These are phyloP conservation scores for Lathyrus oleraceus DNA, from an alignment of 306 rosid genomes.

Conservation along the genomic window DNA sequence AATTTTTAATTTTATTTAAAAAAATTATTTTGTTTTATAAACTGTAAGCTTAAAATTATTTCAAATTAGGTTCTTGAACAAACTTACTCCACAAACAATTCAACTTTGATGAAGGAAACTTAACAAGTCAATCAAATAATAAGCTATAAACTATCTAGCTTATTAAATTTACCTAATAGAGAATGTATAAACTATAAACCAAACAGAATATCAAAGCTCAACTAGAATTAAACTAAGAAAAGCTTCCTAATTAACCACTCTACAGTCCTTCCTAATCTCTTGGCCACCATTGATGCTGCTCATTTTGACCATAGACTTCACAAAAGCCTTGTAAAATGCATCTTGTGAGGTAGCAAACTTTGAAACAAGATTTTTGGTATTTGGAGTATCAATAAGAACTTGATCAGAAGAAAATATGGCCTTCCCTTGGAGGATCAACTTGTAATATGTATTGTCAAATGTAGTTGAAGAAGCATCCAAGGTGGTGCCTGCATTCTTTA, in stretches of 20 bases:
- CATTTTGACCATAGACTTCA: constrained; percentile 73
- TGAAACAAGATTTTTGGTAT: constrained; percentile 56
- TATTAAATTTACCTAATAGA: not conserved
- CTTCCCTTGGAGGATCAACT: constrained; percentile 61
- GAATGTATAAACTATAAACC: no score
- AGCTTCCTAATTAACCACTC: constrained; percentile 51
- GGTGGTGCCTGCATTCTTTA: constrained; percentile 55
- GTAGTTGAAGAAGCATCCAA: constrained; percentile 57
- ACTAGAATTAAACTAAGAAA: not conserved
- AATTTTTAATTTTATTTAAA: no score
- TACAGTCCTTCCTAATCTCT: constrained; percentile 61
- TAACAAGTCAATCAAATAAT: not conserved
- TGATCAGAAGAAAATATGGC: constrained; percentile 73
- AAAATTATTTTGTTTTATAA: no score
- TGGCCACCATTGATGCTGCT: constrained; percentile 56
- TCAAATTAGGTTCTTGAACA: not conserved
- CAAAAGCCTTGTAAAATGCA: constrained; percentile 60
- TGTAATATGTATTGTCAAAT: constrained; percentile 74
- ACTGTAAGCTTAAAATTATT: not conserved
- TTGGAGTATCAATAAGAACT: constrained; percentile 53
- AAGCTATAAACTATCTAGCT: not conserved
- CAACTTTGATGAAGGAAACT: not conserved
- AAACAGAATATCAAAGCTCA: not conserved
- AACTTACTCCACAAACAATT: not conserved
- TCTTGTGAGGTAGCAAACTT: constrained; percentile 54